Evolutionary conservation across 805 yeast genomes (phyloP).

Genomic region (Saccharomycopsis olivae): DNA sequence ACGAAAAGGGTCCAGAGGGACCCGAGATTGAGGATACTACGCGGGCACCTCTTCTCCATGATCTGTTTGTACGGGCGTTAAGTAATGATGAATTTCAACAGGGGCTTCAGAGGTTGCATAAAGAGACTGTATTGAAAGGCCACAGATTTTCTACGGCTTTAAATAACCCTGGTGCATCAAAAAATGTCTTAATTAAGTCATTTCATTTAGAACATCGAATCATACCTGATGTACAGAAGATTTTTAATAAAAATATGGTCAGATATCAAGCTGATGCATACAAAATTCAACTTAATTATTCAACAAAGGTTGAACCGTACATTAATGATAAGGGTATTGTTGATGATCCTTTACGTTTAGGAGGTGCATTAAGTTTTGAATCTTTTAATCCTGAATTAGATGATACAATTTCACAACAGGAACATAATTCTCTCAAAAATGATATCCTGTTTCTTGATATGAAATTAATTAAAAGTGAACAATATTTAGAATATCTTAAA

Average conservation of each 20-base stretch:
- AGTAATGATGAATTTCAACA: too few relatives aligned
- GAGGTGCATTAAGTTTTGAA: background rate
- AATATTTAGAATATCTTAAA: conserved; percentile 4
- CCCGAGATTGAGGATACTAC: too few relatives aligned
- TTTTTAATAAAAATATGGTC: background rate
- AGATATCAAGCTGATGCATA: conserved; percentile 8
- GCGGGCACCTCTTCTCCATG: too few relatives aligned
- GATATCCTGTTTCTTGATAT: conserved; percentile 7
- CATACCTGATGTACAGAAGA: conserved; percentile 7
- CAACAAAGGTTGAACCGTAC: conserved; percentile 3
- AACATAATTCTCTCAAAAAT: too few relatives aligned
- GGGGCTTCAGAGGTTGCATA: too few relatives aligned
- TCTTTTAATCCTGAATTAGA: too few relatives aligned
- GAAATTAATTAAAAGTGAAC: conserved; percentile 10
- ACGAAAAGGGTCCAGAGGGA: too few relatives aligned
- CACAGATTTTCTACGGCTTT: background rate
- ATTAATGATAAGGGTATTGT: background rate
- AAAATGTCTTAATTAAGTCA: background rate
- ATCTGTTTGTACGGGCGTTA: too few relatives aligned
- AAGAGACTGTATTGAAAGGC: too few relatives aligned
- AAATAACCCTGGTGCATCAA: background rate
- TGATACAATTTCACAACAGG: background rate
- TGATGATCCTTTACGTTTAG: conserved; percentile 3
- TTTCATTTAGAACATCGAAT: conserved; percentile 7
- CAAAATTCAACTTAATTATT: conserved; percentile 8